Base-by-base conservation (phyloP, 768 basidiomycete genomes). In the Russula sp. region DNA sequence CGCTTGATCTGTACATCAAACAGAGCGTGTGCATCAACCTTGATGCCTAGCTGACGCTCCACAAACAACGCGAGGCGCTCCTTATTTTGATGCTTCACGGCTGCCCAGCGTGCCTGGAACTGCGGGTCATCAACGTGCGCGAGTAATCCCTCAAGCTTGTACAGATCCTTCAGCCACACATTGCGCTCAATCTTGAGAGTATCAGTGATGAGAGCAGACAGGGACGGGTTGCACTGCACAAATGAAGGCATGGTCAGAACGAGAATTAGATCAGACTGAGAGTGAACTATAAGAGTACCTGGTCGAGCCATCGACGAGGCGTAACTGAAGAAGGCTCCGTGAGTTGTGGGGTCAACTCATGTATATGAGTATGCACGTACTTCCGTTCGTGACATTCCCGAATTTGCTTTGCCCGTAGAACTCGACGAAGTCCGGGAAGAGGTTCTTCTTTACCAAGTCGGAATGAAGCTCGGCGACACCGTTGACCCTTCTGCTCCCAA, bases 391-490 rank as follows among this genome's bases (percentile, higher is more conserved):
- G 52, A 98, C 92, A 71, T 96, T 93, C 29, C 82, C 81, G 69
- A 90, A 93, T 85, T 89, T 94, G 86, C 88, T 88, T 63, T 83
- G 71, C 3, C 96, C 96, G 69, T 86, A 89, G 73, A 89, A 91
- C 36, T 97, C 93, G 50, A 97, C 95, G 70, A 96, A 96, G 75
- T 97, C 94, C 70, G 88, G 90, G 68, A 90, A 72, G 67, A 92
- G 90, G 7, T 88, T 92, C 22, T 86, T 85, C 73, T 79, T 81
- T 56, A 98, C 89, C 47, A 98, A 83, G 57, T 93, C 87, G 61
- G 87, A 90, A 78, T 98, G 97, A 32, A 98, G 78, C 83, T 94
- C 96, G 10, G 97, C 96, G 14, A 98, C 97, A 69, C 97, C 96
- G 68, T 99, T 99, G 69, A 94, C 89, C 71, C 86, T 90, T 67